These are phyloP conservation scores for Boechera divaricarpa DNA, from an alignment of 345 rosid species.

Conservation along the genomic window DNA sequence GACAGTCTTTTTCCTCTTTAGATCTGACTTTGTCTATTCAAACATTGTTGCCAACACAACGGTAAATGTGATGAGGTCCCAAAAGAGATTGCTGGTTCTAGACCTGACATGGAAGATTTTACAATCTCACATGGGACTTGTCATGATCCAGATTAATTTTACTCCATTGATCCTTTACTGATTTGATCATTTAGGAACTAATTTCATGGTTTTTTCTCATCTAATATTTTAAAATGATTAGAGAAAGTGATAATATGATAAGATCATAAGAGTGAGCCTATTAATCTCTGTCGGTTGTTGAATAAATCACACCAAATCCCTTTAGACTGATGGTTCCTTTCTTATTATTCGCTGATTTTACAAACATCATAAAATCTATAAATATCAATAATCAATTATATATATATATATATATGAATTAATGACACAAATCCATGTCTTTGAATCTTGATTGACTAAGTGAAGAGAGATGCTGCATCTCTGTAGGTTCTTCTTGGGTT, in stretches of 20 bases:
- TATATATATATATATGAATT: slow-evolving; percentile 35
- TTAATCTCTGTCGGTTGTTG: slow-evolving; percentile 15
- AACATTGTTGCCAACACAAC: slow-evolving; percentile 44
- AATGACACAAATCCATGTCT: slow-evolving; percentile 38
- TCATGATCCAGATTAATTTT: slow-evolving; percentile 26
- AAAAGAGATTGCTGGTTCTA: slow-evolving; percentile 25
- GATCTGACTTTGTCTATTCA: slow-evolving; percentile 46
- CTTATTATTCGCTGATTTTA: slow-evolving; percentile 40
- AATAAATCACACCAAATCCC: slow-evolving; percentile 37
- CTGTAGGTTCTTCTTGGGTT: slow-evolving; percentile 48
- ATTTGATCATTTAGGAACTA: slow-evolving; percentile 1
- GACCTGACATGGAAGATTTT: slow-evolving; percentile 30
- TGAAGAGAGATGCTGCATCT: slow-evolving; percentile 49
- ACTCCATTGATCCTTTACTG: background rate
- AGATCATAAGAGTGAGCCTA: background rate
- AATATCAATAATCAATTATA: slow-evolving; percentile 31
- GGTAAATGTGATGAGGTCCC: slow-evolving; percentile 35
- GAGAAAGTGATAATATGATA: background rate
- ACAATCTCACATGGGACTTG: slow-evolving; percentile 41
- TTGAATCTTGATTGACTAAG: slow-evolving; percentile 38
- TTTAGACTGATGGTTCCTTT: slow-evolving; percentile 40
- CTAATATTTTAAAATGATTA: background rate
- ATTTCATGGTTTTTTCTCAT: slow-evolving; percentile 11
- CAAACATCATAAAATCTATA: slow-evolving; percentile 15
- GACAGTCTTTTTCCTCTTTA: slow-evolving; percentile 40